Evolutionary conservation across 441 rosid genomes (phyloP), one percentile per base, ranked within the genome.

Genomic region (Croton setiger): DNA sequence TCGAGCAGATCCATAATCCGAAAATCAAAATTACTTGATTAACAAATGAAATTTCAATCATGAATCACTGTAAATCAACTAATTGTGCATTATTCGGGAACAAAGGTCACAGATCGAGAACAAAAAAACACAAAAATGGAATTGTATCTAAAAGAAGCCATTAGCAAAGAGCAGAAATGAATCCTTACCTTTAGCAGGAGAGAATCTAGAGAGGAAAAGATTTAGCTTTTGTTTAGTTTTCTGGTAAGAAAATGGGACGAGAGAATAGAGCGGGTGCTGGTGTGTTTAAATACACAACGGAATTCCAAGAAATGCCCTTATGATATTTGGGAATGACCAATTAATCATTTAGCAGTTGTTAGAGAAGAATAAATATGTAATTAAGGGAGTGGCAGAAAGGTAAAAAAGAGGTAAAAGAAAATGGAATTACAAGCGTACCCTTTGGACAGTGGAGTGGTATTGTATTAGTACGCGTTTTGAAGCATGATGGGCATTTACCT

Each of bases 251-350:
- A n/a, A 3, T 13, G 49, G 65, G 15, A 20, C 35, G 17, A 20
- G 17, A 17, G 17, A 20, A 21, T 18, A 8, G 31, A 47, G 56
- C 14, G 47, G 36, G 49, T 21, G 37, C 21, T 58, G 48, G n/a
- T 6, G 35, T 23, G 66, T 68, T 68, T 68, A 68, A 68, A 68
- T 68, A 69, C 51, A 37, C 60, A 13, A 6, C 4, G 23, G 39
- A 23, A 60, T 49, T 69, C 20, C 18, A 9, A 13, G 37, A 59
- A 35, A 39, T 60, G 20, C 58, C 65, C 72, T 41, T 56, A n/a
- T 8, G 21, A 27, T 67, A 15, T 31, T 64, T 64, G 8, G 1
- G 5, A 44, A 63, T 21, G 47, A 44, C 8, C 43, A 39, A 39
- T 5, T 39, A 6, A 7, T 39, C 2, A 39, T 39, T 39, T 39